Conservation (phyloP, 805 yeast species). For the Naumovozyma dairenensis region DNA sequence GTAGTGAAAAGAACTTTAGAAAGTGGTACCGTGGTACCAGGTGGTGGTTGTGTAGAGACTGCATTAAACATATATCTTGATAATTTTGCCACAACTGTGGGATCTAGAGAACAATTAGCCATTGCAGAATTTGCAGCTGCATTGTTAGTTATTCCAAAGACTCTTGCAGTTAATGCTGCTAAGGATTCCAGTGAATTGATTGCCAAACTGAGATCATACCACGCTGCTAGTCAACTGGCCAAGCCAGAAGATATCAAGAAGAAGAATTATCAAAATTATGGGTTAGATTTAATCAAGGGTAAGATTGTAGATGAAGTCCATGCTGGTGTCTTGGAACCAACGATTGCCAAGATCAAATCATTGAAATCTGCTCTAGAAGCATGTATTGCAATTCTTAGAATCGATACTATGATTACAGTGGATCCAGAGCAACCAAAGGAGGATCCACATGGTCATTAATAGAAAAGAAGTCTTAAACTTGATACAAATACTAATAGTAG, state of each 20-base stretch:
- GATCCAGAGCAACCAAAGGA: constrained; percentile 92
- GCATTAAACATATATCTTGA: constrained; percentile 92
- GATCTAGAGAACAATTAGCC: constrained; percentile 94
- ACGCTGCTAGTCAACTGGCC: constrained; percentile 87
- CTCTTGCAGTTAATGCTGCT: constrained; percentile 94
- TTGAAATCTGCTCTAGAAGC: constrained; percentile 96
- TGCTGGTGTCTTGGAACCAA: constrained; percentile 91
- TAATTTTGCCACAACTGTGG: constrained; percentile 95
- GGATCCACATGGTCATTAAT: constrained; percentile 74
- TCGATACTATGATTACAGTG: constrained; percentile 95
- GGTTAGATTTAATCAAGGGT: constrained; percentile 84
- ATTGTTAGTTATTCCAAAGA: constrained; percentile 85
- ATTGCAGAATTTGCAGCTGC: constrained; percentile 96
- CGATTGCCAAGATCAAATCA: constrained; percentile 84
- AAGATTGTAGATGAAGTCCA: constrained; percentile 78
- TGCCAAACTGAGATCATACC: constrained; percentile 92
- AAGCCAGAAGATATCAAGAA: constrained; percentile 75
- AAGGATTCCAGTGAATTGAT: constrained; percentile 92
- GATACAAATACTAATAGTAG: no score
- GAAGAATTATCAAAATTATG: constrained; percentile 80
- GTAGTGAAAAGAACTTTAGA: constrained; percentile 95
- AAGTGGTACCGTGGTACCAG: constrained; percentile 91
- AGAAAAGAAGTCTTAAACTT: no score
- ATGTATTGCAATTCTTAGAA: constrained; percentile 91
- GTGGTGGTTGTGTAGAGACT: constrained; percentile 99